Percentiles rank a stretch among this genome's conserved stretches.
phyloP scores from a whole-genome alignment of 108 stramenopile species.

The Fragilaria crotonensis region DNA sequence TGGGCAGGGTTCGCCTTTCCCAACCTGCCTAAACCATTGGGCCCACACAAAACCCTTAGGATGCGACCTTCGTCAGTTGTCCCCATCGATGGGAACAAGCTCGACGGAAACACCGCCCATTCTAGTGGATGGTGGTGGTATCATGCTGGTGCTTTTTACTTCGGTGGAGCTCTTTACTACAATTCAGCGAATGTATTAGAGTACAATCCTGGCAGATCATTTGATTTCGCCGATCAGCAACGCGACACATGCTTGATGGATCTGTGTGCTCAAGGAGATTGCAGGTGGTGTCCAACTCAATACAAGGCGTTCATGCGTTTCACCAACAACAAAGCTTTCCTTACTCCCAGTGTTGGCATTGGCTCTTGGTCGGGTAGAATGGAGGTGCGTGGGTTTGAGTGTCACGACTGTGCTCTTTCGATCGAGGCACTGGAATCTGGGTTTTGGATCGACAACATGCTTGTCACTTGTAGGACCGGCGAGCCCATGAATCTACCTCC shows the following conservation, averaged over 20 bases:
- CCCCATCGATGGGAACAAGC: slow-evolving; percentile 2
- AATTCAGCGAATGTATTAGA: slow-evolving; percentile 14
- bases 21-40: slow-evolving; percentile 14
- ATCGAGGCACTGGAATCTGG: slow-evolving; percentile 28
- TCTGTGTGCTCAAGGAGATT: slow-evolving; percentile 8
- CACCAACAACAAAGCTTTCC: slow-evolving; percentile 23
- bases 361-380: slow-evolving; percentile 28
- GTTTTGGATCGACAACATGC: slow-evolving; percentile 33
- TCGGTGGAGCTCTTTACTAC: slow-evolving; percentile 39
- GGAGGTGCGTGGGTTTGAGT: slow-evolving; percentile 28
- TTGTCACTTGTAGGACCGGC: slow-evolving; percentile 27
- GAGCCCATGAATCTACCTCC: slow-evolving; percentile 9
- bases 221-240: not conserved
- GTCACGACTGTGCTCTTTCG: slow-evolving; percentile 22
- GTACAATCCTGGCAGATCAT: slow-evolving; percentile 27
- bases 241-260: slow-evolving; percentile 12
- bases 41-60: slow-evolving; percentile 8
- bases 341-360: slow-evolving; percentile 13
- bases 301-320: slow-evolving; percentile 3
- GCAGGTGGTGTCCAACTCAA: slow-evolving; percentile 4
- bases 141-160: slow-evolving; percentile 35
- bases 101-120: slow-evolving; percentile 37
- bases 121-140: slow-evolving; percentile 31
- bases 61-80: slow-evolving; percentile 9
- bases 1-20: slow-evolving; percentile 44